Evolutionary conservation across 768 basidiomycete genomes (phyloP).

Genomic region (Exsudoporus frostii): DNA sequence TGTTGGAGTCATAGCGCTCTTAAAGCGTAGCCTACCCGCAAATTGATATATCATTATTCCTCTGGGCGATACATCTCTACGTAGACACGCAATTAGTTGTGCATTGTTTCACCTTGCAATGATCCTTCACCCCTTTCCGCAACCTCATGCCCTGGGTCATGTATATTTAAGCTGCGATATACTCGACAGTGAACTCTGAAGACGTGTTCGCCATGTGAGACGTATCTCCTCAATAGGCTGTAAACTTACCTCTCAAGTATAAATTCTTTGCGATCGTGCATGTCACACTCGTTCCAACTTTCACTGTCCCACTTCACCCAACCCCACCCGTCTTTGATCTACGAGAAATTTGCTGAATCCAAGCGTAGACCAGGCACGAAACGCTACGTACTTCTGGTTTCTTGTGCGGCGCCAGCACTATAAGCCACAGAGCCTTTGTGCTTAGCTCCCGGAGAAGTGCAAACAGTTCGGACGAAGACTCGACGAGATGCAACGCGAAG

Average conservation of each 20-base stretch:
- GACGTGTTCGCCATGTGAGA: neutral
- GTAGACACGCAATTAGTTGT: neutral
- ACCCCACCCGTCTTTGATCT: conserved; percentile 69
- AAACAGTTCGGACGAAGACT: conserved; percentile 58
- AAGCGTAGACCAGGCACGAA: neutral
- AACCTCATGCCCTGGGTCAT: neutral
- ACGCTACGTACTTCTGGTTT: conserved; percentile 57
- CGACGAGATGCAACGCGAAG: conserved; percentile 70
- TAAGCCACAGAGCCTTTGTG: conserved; percentile 58
- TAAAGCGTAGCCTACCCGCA: conserved; percentile 19
- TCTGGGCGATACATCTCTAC: neutral
- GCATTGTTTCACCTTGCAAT: neutral
- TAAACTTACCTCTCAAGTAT: conserved; percentile 44
- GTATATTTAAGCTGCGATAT: conserved; percentile 25
- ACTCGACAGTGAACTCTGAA: conserved; percentile 29
- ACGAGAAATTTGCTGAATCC: neutral
- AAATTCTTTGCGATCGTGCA: conserved; percentile 42
- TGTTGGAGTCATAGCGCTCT: conserved; percentile 26
- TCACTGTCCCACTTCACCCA: conserved; percentile 60
- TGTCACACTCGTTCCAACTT: conserved; percentile 42
- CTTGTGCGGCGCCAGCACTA: conserved; percentile 73
- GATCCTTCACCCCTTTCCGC: conserved; percentile 2
- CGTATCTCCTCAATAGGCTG: neutral
- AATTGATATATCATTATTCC: conserved; percentile 11
- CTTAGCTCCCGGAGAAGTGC: conserved; percentile 63